Base-by-base conservation (phyloP, 192 early-diverging fungal genomes). In the Backusella tuberculispora region DNA sequence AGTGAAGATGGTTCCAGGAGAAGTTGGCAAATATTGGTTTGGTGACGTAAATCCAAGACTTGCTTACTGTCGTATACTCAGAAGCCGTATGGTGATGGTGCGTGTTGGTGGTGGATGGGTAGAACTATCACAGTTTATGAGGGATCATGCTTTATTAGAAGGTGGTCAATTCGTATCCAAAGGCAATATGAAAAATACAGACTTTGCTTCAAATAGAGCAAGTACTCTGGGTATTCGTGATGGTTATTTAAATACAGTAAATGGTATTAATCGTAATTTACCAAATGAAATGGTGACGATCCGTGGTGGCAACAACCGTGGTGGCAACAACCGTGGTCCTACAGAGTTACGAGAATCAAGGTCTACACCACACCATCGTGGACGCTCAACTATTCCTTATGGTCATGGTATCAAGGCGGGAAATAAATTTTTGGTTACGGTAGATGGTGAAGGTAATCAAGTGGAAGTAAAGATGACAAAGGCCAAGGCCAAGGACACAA, bases 51-150 rank as follows among this genome's bases (percentile, higher is more conserved):
- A 88, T 53, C 89, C 88, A 37, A 88, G 86, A 63, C 74, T 90
- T 6, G 86, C 83, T 26, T 89, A 89, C 72, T 90, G 89, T 56
- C 88, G 88, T 64, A 85, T 89, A 37, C 71, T 90, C 42, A 74
- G 87, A 42, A 85, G 86, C 70, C 78, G 87, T 4, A 85, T 86
- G 83, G 88, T 90, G 26, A 90, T 90, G 89, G 89, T 90, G 40
- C 83, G 89, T 70, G 88, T 90, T 9, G 89, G 89, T 43, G 89
- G 89, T 66, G 89, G 88, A 63, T 90, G 88, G 88, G 83, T 78
- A 48, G 87, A 88, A 66, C 63, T 88, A 9, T 88, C 87, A 29
- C 84, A 86, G 82, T 88, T 76, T 19, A 26, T 76, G 29, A 48
- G 47, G 5, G 75, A 76, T 7, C 75, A 76, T 45, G 69, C 75